These are phyloP conservation scores for Plasmopara muralis DNA, from an alignment of 352 stramenopile species.

Conservation along the genomic window DNA sequence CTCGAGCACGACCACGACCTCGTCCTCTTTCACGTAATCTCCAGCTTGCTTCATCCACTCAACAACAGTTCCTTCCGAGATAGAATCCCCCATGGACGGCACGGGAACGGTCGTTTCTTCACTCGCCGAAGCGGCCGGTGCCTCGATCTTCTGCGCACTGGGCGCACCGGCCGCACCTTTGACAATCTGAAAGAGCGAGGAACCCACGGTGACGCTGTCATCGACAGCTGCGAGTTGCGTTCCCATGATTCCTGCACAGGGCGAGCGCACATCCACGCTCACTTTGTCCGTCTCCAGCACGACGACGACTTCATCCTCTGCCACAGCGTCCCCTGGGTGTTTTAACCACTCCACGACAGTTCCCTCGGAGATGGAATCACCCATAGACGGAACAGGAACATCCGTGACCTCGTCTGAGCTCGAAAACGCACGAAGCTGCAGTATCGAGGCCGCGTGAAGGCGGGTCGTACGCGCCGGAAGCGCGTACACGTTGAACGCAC, in stretches of 20 bases:
- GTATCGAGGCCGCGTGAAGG: neutral
- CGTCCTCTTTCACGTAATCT: constrained; percentile 90
- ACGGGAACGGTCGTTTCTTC: constrained; percentile 60
- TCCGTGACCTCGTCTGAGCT: constrained; percentile 26
- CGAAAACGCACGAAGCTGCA: constrained; percentile 35
- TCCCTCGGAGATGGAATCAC: constrained; percentile 97
- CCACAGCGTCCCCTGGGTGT: constrained; percentile 87
- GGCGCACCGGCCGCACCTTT: constrained; percentile 55
- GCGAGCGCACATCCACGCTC: constrained; percentile 85
- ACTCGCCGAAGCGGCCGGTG: constrained; percentile 18
- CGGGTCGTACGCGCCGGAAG: constrained; percentile 1
- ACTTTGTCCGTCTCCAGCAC: constrained; percentile 99
- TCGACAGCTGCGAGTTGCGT: constrained; percentile 89
- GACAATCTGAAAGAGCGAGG: constrained; percentile 89
- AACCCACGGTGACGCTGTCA: constrained; percentile 93
- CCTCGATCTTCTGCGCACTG: constrained; percentile 14
- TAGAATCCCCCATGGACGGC: constrained; percentile 92
- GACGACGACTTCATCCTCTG: constrained; percentile 96
- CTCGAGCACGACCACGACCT: constrained; percentile 97
- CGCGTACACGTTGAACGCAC: constrained; percentile 3
- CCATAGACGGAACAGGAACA: constrained; percentile 85
- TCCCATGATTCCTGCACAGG: constrained; percentile 81
- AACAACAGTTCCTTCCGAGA: constrained; percentile 96
- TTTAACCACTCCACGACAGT: constrained; percentile 96
- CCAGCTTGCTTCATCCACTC: constrained; percentile 92